These are phyloP conservation scores for Perkinsus chesapeaki DNA, from an alignment of 169 alveolate species.

Conservation along the genomic window DNA sequence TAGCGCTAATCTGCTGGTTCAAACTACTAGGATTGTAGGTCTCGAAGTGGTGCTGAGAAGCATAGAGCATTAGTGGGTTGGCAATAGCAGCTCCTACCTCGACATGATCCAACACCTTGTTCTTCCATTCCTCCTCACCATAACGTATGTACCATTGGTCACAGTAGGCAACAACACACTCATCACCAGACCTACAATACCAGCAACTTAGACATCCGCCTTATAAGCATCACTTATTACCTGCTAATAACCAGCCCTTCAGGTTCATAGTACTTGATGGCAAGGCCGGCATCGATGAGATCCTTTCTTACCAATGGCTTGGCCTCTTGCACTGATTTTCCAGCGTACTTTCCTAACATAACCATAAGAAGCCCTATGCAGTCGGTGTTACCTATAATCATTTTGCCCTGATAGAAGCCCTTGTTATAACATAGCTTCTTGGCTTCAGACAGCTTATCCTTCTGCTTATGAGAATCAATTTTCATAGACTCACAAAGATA, in stretches of 20 bases:
- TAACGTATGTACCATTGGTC: slow-evolving; percentile 95
- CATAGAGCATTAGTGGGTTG: background rate
- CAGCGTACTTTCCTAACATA: slow-evolving; percentile 41
- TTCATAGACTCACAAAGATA: slow-evolving; percentile 58
- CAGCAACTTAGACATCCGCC: background rate
- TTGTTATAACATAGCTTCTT: slow-evolving; percentile 89
- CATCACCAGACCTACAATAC: background rate
- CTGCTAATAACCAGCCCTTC: slow-evolving; percentile 80
- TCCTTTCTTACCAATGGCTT: slow-evolving; percentile 61
- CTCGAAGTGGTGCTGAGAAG: slow-evolving; percentile 21
- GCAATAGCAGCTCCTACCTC: background rate
- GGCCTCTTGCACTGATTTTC: slow-evolving; percentile 58
- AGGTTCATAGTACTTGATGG: slow-evolving; percentile 89
- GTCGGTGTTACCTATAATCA: slow-evolving; percentile 70
- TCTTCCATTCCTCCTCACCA: slow-evolving; percentile 92
- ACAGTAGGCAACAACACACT: slow-evolving; percentile 28
- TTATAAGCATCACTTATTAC: background rate
- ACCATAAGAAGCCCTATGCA: slow-evolving; percentile 16
- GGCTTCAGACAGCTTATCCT: slow-evolving; percentile 81
- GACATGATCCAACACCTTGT: slow-evolving; percentile 77
- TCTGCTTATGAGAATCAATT: slow-evolving; percentile 81
- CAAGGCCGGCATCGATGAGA: slow-evolving; percentile 52
- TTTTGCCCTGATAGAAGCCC: slow-evolving; percentile 94
- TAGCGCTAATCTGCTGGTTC: slow-evolving; percentile 33
- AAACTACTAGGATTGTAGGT: slow-evolving; percentile 41